Base-by-base conservation (phyloP, 345 rosid species). In the Raphanus raphanistrum region DNA sequence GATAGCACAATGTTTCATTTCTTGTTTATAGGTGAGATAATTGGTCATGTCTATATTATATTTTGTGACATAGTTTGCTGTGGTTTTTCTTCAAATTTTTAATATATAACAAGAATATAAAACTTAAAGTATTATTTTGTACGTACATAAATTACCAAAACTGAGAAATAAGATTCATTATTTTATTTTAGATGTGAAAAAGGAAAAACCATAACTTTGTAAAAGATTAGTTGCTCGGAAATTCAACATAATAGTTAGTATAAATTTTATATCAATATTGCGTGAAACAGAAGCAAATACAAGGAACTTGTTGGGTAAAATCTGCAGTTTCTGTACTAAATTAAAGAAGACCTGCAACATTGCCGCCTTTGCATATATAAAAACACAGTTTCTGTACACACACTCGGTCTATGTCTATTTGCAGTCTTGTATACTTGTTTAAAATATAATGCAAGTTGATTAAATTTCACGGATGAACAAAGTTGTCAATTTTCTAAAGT, bases 241-340 rank as follows among this genome's bases (percentile, higher is more conserved):
- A 66, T 66, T 27, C 13, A 50, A 45, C 17, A 29, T 73, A 48
- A 31, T 9, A 25, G 21, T 29, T 77, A 2, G 8, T 32, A 28
- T n/a, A 25, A 1, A 73, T 11, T 26, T 21, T 21, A 29, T 61
- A 54, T 13, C 17, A 27, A 63, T 25, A 69, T 74, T 63, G 71
- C 82, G 79, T 74, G 75, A 73, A 74, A 28, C 75, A 69, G 54
- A 57, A 57, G 76, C 67, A 79, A 73, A 55, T 21, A 16, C 28
- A 63, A 35, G 66, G 64, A 80, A 64, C 74, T 70, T 74, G 74
- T 77, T 74, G 84, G 82, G 73, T 82, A 77, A 81, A 71, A 70
- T 64, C 78, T 82, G 83, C 28, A 70, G 10, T 67, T 59, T 81
- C 84, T 79, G 75, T 57, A 75, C 64, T 70, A 75, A 84, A 59